These are phyloP conservation scores for Aspergillus pseudoviridinutans DNA, from an alignment of 2,329 filamentous ascomycete genomes.

Conservation along the genomic window DNA sequence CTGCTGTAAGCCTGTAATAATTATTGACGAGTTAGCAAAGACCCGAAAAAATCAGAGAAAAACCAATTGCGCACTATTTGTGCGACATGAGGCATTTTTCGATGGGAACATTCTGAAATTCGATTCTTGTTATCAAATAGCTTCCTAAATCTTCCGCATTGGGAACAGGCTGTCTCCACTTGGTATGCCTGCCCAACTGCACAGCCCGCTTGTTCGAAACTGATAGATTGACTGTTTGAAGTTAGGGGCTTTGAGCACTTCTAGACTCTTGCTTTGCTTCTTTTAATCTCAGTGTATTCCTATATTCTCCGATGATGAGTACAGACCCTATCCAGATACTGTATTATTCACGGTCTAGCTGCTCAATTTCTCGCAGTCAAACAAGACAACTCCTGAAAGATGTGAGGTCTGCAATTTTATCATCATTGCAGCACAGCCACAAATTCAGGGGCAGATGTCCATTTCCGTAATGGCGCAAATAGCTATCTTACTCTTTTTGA, in stretches of 20 bases:
- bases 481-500: background rate
- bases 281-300: background rate
- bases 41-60: background rate
- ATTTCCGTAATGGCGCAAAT: background rate
- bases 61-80: background rate
- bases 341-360: too few relatives aligned
- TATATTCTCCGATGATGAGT: constrained; percentile 7
- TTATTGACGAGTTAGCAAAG: background rate
- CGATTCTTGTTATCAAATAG: background rate
- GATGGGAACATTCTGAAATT: background rate
- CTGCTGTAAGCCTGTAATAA: background rate
- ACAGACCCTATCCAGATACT: background rate
- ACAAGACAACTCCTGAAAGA: background rate
- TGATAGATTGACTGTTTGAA: background rate
- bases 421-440: background rate
- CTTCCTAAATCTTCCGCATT: constrained; percentile 15
- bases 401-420: background rate
- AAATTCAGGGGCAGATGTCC: background rate
- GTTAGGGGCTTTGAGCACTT: background rate
- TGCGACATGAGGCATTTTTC: background rate
- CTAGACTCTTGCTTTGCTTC: constrained; percentile 1
- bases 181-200: constrained; percentile 3
- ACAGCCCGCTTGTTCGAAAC: constrained; percentile 2
- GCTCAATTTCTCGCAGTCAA: background rate
- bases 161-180: constrained; percentile 6